phyloP scores from a whole-genome alignment of 805 yeast genomes.

The Saccharomycopsis fodiens region DNA sequence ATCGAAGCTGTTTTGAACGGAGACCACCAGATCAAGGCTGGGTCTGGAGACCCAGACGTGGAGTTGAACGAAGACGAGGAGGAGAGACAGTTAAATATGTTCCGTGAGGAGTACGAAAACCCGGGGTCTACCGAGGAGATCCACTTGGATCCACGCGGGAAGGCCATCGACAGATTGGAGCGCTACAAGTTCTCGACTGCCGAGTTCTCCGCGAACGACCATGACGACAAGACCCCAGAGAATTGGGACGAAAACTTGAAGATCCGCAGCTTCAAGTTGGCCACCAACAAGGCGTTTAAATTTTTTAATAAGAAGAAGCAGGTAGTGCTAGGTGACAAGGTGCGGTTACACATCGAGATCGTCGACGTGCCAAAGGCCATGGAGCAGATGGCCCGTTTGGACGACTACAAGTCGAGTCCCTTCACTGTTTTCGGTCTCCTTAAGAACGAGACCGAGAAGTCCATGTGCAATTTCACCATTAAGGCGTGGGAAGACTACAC shows the following conservation, averaged over 20 bases:
- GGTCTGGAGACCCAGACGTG: constrained; percentile 37
- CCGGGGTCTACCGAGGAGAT: constrained; percentile 89
- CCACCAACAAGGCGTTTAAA: constrained; percentile 51
- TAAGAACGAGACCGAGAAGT: constrained; percentile 78
- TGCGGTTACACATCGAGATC: constrained; percentile 51
- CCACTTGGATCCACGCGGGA: constrained; percentile 69
- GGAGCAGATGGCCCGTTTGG: constrained; percentile 31
- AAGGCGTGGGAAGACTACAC: constrained; percentile 88
- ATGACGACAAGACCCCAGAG: constrained; percentile 65
- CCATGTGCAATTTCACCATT: constrained; percentile 74
- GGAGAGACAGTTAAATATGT: constrained; percentile 62
- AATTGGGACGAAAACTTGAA: constrained; percentile 73
- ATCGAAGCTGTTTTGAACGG: constrained; percentile 39
- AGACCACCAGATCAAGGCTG: constrained; percentile 32
- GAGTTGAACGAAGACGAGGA: constrained; percentile 80
- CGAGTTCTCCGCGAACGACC: constrained; percentile 69
- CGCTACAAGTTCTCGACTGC: constrained; percentile 80
- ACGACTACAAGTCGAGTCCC: constrained; percentile 39
- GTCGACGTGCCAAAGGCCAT: constrained; percentile 33
- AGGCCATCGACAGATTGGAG: constrained; percentile 65
- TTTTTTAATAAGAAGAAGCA: constrained; percentile 42
- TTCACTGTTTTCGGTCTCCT: constrained; percentile 67
- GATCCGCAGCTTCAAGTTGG: constrained; percentile 68
- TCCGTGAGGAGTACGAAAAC: constrained; percentile 51
- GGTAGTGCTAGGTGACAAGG: constrained; percentile 50